Base-by-base conservation (phyloP, 495 filamentous ascomycete species). In the Aspergillus bertholletiae region DNA sequence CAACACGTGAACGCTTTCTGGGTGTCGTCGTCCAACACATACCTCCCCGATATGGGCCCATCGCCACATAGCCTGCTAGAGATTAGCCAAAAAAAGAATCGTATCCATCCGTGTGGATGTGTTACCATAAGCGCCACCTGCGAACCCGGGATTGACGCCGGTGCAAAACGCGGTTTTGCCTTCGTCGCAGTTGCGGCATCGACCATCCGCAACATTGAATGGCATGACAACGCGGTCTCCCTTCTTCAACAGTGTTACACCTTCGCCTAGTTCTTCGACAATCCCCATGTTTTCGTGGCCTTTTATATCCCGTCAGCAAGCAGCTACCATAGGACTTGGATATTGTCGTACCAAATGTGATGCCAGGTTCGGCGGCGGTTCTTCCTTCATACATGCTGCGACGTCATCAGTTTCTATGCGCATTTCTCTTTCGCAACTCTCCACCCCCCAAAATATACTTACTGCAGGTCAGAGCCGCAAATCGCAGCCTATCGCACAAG, bases 201-300 rank as follows among this genome's bases (percentile, higher is more conserved):
- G 74, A 2, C 81, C 80, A 58, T 84, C 80, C 0, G 78, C 80
- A 6, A 82, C 80, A 49, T 84, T 82, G 65, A 82, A 84, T 0
- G 81, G 80, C 63, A 84, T 72, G 0, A 84, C 80, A 1, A 81
- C 77, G n/a, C 79, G 70, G 55, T 82, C 75, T 0, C 79, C 78
- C 51, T 76, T 77, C 54, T 78, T 74, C 55, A 80, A 57, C 15
- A 75, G 60, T 34, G 77, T 77, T 7, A 82, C 76, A 5, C 74
- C 79, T 2, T 68, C 51, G 1, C 80, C 78, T 1, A 75, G 57
- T 40, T 78, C 71, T 26, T 66, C 62, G 5, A 73, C 71, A 28
- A 81, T 76, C 9, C 80, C 79, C 70, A 82, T 79, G 44, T 79
- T 79, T 57, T 84, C 81, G 56, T 84, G 82, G 3, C 82, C 76